Percentiles rank a stretch among this genome's conserved stretches.
phyloP scores from a whole-genome alignment of 2,329 filamentous ascomycete genomes.

The Torrubiella hemipterigena region DNA sequence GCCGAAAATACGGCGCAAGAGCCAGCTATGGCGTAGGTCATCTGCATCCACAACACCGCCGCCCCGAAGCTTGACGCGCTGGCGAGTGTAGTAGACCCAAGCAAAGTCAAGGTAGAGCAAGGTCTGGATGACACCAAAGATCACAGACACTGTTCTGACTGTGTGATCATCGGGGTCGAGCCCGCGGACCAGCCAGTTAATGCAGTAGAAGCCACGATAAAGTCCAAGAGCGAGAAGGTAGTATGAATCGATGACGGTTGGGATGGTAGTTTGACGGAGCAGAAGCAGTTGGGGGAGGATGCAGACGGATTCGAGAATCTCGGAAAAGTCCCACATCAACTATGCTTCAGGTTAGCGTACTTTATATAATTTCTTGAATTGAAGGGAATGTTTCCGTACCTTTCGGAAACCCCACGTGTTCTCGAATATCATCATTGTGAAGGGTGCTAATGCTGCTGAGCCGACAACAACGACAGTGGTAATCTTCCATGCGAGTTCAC shows the following conservation, averaged over 20 bases:
- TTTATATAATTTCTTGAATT: no score
- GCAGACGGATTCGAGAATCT: conserved; percentile 83
- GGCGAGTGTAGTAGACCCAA: conserved; percentile 91
- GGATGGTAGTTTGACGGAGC: conserved; percentile 86
- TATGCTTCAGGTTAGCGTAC: conserved; percentile 20
- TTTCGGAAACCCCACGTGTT: conserved; percentile 33
- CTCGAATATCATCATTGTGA: conserved; percentile 60
- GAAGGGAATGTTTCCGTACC: conserved; percentile 23
- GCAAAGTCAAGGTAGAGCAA: conserved; percentile 87
- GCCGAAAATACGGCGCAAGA: conserved; percentile 68
- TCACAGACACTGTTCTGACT: conserved; percentile 62
- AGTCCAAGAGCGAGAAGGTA: conserved; percentile 81
- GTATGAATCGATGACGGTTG: conserved; percentile 93
- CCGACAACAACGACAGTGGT: conserved; percentile 57
- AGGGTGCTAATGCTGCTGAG: conserved; percentile 56
- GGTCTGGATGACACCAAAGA: conserved; percentile 84
- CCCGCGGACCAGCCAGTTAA: conserved; percentile 76
- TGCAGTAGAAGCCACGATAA: conserved; percentile 78
- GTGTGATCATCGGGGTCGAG: conserved; percentile 47
- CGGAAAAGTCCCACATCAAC: conserved; percentile 79
- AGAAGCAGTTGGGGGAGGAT: conserved; percentile 85
- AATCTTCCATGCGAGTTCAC: conserved; percentile 88
- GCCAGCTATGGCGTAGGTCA: conserved; percentile 74
- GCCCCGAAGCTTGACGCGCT: conserved; percentile 80
- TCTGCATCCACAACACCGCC: conserved; percentile 85